phyloP scores from a whole-genome alignment of 768 basidiomycete genomes.

The Macrolepiota fuliginosa region DNA sequence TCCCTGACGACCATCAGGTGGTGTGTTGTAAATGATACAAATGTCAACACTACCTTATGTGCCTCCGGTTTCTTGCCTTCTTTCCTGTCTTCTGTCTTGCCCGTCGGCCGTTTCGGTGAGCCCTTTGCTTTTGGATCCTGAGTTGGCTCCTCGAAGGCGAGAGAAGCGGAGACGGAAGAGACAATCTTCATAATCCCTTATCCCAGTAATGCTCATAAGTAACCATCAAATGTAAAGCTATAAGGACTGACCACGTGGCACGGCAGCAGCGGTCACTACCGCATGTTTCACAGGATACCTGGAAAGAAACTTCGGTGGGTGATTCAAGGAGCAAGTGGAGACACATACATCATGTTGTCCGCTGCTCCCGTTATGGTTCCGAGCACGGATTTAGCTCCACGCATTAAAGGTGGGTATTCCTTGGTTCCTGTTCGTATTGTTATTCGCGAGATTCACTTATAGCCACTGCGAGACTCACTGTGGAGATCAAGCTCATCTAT shows the following conservation, averaged over 20 bases:
- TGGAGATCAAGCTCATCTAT: slow-evolving; percentile 45
- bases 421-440: slow-evolving; percentile 21
- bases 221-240: neutral
- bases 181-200: slow-evolving; percentile 3
- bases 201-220: neutral
- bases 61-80: neutral
- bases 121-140: neutral
- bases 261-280: neutral
- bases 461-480: slow-evolving; percentile 30
- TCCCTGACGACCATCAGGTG: neutral
- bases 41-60: neutral
- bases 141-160: neutral
- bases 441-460: neutral
- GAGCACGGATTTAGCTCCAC: slow-evolving; percentile 44
- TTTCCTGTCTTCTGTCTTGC: neutral
- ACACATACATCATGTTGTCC: slow-evolving; percentile 44
- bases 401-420: slow-evolving; percentile 35
- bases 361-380: slow-evolving; percentile 46
- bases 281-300: slow-evolving; percentile 4
- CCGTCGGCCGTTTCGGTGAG: neutral
- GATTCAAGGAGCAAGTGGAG: neutral
- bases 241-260: slow-evolving; percentile 1
- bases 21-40: neutral
- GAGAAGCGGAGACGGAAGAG: neutral
- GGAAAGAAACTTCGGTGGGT: neutral